phyloP scores from a whole-genome alignment of 768 basidiomycete genomes.

The Lactarius quietus region DNA sequence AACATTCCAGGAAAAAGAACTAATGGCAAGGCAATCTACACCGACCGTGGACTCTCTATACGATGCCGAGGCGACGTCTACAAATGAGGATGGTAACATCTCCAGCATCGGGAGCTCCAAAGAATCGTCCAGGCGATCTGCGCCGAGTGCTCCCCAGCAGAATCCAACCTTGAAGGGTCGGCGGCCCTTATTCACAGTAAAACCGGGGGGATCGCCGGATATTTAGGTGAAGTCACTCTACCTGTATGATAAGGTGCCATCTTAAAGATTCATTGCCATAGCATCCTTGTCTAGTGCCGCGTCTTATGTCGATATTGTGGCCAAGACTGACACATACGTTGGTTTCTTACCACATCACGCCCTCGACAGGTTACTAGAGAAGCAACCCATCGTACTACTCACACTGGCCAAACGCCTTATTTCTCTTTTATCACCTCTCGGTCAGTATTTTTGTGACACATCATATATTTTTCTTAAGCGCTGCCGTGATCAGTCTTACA shows the following conservation, averaged over 20 bases:
- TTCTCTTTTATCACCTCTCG: constrained; percentile 87
- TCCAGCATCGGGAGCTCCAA: constrained; percentile 18
- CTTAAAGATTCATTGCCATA: constrained; percentile 31
- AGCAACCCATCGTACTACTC: constrained; percentile 90
- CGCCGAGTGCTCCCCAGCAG: constrained; percentile 34
- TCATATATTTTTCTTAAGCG: background rate
- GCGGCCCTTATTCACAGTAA: constrained; percentile 79
- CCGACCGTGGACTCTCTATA: constrained; percentile 20
- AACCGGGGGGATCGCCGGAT: constrained; percentile 98
- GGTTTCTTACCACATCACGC: constrained; percentile 89
- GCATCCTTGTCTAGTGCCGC: constrained; percentile 88
- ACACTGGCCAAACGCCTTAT: constrained; percentile 96
- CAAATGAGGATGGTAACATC: constrained; percentile 19
- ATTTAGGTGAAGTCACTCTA: constrained; percentile 58
- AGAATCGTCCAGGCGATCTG: constrained; percentile 10
- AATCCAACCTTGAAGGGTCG: constrained; percentile 46
- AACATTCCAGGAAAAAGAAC: constrained; percentile 3
- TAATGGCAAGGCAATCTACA: constrained; percentile 17
- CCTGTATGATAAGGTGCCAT: background rate
- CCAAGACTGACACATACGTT: constrained; percentile 98
- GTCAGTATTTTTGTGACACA: constrained; percentile 40
- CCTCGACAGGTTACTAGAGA: constrained; percentile 86
- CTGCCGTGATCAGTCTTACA: constrained; percentile 64
- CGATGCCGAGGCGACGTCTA: constrained; percentile 19
- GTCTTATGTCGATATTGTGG: constrained; percentile 94